Evolutionary conservation across 2,329 filamentous ascomycete genomes (phyloP), one percentile per base, ranked within the genome.

Genomic region (Claviceps quebecensis): DNA sequence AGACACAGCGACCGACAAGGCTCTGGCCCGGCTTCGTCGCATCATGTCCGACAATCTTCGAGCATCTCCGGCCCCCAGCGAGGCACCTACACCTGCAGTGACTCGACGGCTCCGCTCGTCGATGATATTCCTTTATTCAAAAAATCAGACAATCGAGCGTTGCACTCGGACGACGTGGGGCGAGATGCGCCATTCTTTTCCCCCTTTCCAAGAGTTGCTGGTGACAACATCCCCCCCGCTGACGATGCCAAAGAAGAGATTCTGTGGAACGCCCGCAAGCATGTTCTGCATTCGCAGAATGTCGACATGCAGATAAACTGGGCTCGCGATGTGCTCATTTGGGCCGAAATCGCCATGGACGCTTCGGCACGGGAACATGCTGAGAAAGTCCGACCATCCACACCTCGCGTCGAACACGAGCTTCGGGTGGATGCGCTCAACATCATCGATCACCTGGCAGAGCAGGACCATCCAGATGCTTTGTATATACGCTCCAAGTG

Each of bases 281-380:
- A 86, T 53, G 91, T 97, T 38, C 75, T 98, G 56, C 87, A 89
- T 63, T 95, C 89, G 46, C 94, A 94, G 62, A 90, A 98, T 65
- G 88, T 94, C 47, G 84, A 94, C 59, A 94, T 95, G 81, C 93
- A 98, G 71, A 77, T 98, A 61, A 87, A 87, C 54, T 98, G 93
- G 93, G 91, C 93, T 41, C 86, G 94, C 63, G 93, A 97, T 68
- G 84, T 89, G 45, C 76, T 98, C 53, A 81, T 83, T 50, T 96
- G 89, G 73, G 87, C 91, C 36, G 91, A 96, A 62, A 83, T 89
- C 52, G 80, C 87, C 47, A 78, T 84, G 61, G 84, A 94, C 59
- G 84, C 90, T 54, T 81, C 85, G 60, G 72, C 81, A 54, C 81
- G 88, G 52, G 77, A 90, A 44, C 65, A 67, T 56, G 64, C 62